Evolutionary conservation across 257 asterid species (phyloP), one percentile per base, ranked within the genome.

Genomic region (Fraxinus americana): DNA sequence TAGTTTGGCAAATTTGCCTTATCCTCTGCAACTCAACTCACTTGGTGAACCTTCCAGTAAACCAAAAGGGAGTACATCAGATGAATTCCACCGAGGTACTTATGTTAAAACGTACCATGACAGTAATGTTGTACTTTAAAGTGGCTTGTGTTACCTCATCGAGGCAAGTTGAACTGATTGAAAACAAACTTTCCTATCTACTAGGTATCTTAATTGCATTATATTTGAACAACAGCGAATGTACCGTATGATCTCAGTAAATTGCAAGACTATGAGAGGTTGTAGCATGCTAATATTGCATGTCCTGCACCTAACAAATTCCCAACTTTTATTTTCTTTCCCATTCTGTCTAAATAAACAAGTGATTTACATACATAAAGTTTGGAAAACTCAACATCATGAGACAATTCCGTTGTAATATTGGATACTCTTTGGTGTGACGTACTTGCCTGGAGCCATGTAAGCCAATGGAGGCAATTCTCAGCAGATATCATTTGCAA

Each of bases 1-100:
- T 90, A 86, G 85, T 80, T 80, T 30, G 68, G 35, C 17, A 25
- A 61, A 25, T 17, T 61, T 57, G 3, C 23, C n/a, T 48, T 63
- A 32, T 50, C 43, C 70, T 25, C 2, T 32, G 50, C 30, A 57
- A 45, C 73, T 27, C 34, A 71, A 52, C 39, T 70, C 73, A 36
- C 79, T 57, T 17, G 72, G 45, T 54, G 66, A 19, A 59, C 66
- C 73, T 50, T 75, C 70, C 45, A 48, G 78, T 73, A 38, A 70
- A 66, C 30, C 25, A n/a, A 23, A 57, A 25, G 67, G 72, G 76
- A 84, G 74, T 48, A 59, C 32, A n/a, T 70, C 70, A 41, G 75
- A 67, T 82, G 81, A 67, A 43, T 77, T 67, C 81, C 29, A 2
- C 73, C 11, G 5, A 71, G 45, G 71, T 71, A 75, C 14, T 67